Evolutionary conservation across 495 filamentous ascomycete species (phyloP).

Genomic region (Aspergillus sparsus): DNA sequence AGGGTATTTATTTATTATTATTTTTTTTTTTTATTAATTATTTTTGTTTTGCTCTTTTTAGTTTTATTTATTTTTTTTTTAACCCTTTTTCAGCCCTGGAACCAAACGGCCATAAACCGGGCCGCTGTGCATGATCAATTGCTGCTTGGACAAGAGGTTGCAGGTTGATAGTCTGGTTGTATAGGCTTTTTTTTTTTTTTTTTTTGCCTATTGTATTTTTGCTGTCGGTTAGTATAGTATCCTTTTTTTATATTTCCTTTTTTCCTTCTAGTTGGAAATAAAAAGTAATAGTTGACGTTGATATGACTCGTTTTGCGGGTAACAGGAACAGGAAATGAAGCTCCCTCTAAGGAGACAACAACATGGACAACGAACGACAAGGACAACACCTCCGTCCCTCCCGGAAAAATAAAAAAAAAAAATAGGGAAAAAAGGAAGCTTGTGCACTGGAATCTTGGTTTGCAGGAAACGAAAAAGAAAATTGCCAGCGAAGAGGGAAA

Average conservation of each 20-base stretch:
- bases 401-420: too few relatives aligned
- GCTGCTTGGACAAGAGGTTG: conserved; percentile 20
- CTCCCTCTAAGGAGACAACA: too few relatives aligned
- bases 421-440: neutral
- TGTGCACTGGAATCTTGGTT: conserved; percentile 13
- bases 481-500: conserved; percentile 27
- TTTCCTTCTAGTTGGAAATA: too few relatives aligned
- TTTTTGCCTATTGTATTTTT: neutral
- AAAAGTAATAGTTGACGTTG: too few relatives aligned
- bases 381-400: neutral
- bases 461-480: conserved; percentile 26
- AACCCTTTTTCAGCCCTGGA: conserved; percentile 22
- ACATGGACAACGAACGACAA: neutral
- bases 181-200: neutral
- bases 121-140: conserved; percentile 43
- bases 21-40: too few relatives aligned
- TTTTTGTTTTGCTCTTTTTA: too few relatives aligned
- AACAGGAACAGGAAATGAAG: too few relatives aligned
- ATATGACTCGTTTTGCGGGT: too few relatives aligned
- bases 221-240: too few relatives aligned
- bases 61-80: too few relatives aligned
- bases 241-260: too few relatives aligned
- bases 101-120: conserved; percentile 29
- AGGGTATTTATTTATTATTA: too few relatives aligned
- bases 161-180: conserved; percentile 15